Evolutionary conservation across 805 yeast species (phyloP).

Genomic region (Monosporozyma siamensis): DNA sequence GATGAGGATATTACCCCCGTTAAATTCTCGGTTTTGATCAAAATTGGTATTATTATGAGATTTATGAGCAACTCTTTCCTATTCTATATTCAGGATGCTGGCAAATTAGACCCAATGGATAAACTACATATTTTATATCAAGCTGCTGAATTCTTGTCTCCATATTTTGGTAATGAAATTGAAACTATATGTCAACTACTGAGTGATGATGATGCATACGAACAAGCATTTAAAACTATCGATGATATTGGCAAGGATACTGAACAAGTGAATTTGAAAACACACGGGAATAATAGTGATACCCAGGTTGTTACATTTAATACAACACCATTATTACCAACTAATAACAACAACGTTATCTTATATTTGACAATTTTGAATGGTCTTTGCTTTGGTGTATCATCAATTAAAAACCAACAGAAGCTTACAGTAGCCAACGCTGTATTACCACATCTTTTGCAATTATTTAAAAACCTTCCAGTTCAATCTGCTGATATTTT

Average conservation of each 20-base stretch:
- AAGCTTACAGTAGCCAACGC: slow-evolving; percentile 14
- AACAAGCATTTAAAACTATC: slow-evolving; percentile 5
- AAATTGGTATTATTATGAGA: slow-evolving; percentile 20
- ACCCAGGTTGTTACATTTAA: slow-evolving; percentile 7
- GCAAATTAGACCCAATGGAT: slow-evolving; percentile 7
- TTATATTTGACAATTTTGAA: slow-evolving; percentile 22
- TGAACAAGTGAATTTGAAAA: slow-evolving; percentile 3
- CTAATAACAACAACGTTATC: slow-evolving; percentile 13
- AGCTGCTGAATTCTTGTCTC: slow-evolving; percentile 28
- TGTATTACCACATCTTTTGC: slow-evolving; percentile 18
- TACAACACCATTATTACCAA: slow-evolving; percentile 17
- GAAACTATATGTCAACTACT: slow-evolving; percentile 20
- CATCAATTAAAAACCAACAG: slow-evolving; percentile 17
- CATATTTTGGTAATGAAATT: slow-evolving; percentile 19
- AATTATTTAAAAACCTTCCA: slow-evolving; percentile 18
- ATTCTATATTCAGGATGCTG: slow-evolving; percentile 9
- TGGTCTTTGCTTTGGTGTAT: slow-evolving; percentile 26
- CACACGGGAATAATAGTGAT: slow-evolving; percentile 8
- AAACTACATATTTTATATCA: slow-evolving; percentile 18
- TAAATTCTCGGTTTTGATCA: slow-evolving; percentile 12
- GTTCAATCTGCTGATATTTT: slow-evolving; percentile 17
- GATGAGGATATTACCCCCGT: slow-evolving; percentile 12
- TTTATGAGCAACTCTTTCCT: slow-evolving; percentile 21
- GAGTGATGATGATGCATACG: slow-evolving; percentile 17
- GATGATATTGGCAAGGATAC: slow-evolving; percentile 4